phyloP scores from a whole-genome alignment of 192 early-diverging fungal genomes.

The Backusella mclennaniae region DNA sequence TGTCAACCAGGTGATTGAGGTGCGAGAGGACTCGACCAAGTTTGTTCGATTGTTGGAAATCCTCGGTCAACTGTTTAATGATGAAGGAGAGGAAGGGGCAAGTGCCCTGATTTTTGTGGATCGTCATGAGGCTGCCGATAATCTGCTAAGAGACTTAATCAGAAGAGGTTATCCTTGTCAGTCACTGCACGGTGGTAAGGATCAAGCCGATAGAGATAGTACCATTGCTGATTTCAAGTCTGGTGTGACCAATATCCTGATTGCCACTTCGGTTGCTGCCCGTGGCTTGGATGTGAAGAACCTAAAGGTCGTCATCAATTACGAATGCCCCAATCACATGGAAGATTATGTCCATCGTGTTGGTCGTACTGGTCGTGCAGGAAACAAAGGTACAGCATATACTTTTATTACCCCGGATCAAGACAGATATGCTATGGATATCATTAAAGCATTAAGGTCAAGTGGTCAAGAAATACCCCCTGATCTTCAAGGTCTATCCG shows the following conservation, averaged over 20 bases:
- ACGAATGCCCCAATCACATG: slow-evolving; percentile 96
- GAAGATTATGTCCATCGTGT: slow-evolving; percentile 99
- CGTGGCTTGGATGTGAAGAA: slow-evolving; percentile 95
- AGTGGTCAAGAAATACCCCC: slow-evolving; percentile 72
- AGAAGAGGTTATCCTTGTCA: slow-evolving; percentile 84
- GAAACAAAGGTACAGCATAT: slow-evolving; percentile 95
- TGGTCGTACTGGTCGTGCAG: slow-evolving; percentile 96
- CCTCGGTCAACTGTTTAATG: slow-evolving; percentile 76
- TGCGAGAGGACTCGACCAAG: slow-evolving; percentile 80
- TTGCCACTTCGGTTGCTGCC: slow-evolving; percentile 96
- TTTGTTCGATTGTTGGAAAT: slow-evolving; percentile 87
- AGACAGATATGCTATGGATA: slow-evolving; percentile 88
- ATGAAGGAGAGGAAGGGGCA: slow-evolving; percentile 62
- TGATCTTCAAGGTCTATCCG: slow-evolving; percentile 76
- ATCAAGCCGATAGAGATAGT: slow-evolving; percentile 87
- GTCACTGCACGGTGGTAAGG: slow-evolving; percentile 94
- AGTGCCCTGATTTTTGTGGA: slow-evolving; percentile 92
- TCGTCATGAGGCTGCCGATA: slow-evolving; percentile 93
- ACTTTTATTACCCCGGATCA: slow-evolving; percentile 96
- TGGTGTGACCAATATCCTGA: slow-evolving; percentile 83
- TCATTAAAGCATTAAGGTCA: slow-evolving; percentile 85
- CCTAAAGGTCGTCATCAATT: slow-evolving; percentile 92
- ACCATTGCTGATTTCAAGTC: slow-evolving; percentile 95
- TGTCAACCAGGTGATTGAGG: slow-evolving; percentile 89
- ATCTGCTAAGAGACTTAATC: slow-evolving; percentile 80